Percentiles rank a stretch among this genome's conserved stretches.
phyloP scores from a whole-genome alignment of 1,139 yeast species.

The Candida sanyaensis region DNA sequence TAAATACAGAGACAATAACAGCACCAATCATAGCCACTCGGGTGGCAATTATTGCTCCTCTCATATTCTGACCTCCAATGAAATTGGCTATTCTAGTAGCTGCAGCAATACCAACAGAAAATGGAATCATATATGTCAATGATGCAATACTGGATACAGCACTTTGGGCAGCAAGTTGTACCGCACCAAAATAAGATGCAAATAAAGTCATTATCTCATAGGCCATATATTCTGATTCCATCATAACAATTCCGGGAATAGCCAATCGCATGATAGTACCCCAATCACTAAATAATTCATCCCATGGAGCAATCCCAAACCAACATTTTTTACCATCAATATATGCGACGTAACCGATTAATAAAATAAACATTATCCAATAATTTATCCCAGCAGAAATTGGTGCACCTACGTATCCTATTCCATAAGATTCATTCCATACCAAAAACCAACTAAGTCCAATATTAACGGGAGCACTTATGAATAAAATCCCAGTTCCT shows the following conservation, averaged over 20 bases:
- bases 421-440: conserved; percentile 63
- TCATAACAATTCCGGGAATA: conserved; percentile 72
- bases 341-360: conserved; percentile 54
- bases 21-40: conserved; percentile 64
- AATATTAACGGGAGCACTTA: conserved; percentile 81
- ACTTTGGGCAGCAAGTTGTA: conserved; percentile 84
- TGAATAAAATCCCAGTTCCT: conserved; percentile 71
- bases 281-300: conserved; percentile 60
- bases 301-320: conserved; percentile 55
- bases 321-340: conserved; percentile 74
- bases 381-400: conserved; percentile 70
- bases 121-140: conserved; percentile 81
- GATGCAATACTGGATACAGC: conserved; percentile 83
- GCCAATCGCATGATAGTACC: conserved; percentile 59
- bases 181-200: conserved; percentile 81
- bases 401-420: conserved; percentile 75
- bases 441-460: conserved; percentile 73
- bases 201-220: conserved; percentile 71
- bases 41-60: conserved; percentile 64
- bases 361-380: conserved; percentile 63
- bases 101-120: conserved; percentile 84
- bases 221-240: conserved; percentile 73
- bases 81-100: conserved; percentile 88
- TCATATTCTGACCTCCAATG: conserved; percentile 74
- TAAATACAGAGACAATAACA: conserved; percentile 54